Percentiles rank a stretch among this genome's conserved stretches.
Conservation (phyloP, 2,329 filamentous ascomycete species). For the Lasiodiplodia citricola region DNA sequence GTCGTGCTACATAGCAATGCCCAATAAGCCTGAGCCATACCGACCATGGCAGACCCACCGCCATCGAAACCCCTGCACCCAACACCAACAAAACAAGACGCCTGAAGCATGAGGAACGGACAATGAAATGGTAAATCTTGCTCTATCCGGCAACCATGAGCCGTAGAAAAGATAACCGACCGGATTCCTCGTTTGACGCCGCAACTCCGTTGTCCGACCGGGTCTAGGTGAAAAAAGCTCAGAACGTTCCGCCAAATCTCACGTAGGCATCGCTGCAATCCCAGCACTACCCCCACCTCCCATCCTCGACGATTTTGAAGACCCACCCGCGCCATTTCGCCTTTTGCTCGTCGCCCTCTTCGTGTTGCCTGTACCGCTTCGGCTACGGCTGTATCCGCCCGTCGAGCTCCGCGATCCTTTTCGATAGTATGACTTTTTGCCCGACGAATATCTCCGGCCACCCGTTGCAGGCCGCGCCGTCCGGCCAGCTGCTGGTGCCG, state of each 20-base stretch:
- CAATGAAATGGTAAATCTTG: background rate
- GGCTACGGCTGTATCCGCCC: slow-evolving; percentile 14
- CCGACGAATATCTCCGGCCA: background rate
- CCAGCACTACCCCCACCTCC: slow-evolving; percentile 32
- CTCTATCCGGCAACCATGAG: background rate
- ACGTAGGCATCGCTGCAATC: slow-evolving; percentile 48
- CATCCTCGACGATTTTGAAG: slow-evolving; percentile 16
- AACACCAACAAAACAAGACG: slow-evolving; percentile 7
- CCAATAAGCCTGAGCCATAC: background rate
- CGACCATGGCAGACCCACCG: background rate
- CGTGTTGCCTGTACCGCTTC: slow-evolving; percentile 9
- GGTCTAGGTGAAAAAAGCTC: background rate
- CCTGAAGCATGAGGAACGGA: background rate
- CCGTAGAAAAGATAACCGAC: slow-evolving; percentile 4
- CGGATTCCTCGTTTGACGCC: background rate
- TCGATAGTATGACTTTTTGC: slow-evolving; percentile 11
- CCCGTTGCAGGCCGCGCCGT: background rate
- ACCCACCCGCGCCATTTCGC: slow-evolving; percentile 17
- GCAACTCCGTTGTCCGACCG: background rate
- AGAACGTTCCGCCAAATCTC: slow-evolving; percentile 25
- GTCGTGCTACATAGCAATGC: slow-evolving; percentile 3
- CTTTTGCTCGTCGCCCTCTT: slow-evolving; percentile 27
- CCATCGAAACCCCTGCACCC: background rate
- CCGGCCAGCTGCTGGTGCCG: background rate
- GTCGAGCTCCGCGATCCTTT: slow-evolving; percentile 25